Evolutionary conservation across 116 monocot genomes (phyloP).

Genomic region (Dioscorea cayenensis): DNA sequence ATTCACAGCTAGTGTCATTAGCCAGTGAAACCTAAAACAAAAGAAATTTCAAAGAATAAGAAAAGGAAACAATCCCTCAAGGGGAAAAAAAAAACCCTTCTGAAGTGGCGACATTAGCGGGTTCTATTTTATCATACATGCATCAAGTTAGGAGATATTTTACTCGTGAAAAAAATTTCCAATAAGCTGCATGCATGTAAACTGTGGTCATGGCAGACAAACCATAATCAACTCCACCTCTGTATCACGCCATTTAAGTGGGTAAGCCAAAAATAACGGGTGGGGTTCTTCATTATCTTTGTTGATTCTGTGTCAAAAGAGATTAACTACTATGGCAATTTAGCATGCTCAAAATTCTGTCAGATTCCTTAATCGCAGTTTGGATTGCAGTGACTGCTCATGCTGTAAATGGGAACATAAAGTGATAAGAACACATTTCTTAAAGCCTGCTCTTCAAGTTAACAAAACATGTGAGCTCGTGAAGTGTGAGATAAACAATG

Average conservation of each 20-base stretch:
- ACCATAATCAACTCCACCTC: no score
- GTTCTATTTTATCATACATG: neutral
- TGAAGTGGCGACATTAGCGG: neutral
- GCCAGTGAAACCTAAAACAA: conserved; percentile 36
- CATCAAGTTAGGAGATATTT: neutral
- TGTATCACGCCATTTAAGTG: no score
- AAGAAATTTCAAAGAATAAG: neutral
- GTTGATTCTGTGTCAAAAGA: neutral
- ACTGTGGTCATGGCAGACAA: neutral
- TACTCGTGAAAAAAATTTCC: neutral
- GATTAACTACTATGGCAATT: neutral
- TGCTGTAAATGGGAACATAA: neutral
- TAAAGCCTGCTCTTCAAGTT: neutral
- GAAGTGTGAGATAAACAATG: neutral
- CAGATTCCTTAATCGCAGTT: neutral
- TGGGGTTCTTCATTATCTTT: no score
- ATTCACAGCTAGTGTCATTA: conserved; percentile 79
- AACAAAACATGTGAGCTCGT: no score
- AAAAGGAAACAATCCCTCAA: neutral
- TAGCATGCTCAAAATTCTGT: neutral
- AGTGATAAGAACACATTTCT: neutral
- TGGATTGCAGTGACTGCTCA: neutral
- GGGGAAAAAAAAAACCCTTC: neutral
- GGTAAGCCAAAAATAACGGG: no score
- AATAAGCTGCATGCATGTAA: neutral